Evolutionary conservation across 2,329 filamentous ascomycete genomes (phyloP).

Genomic region (Aurifilum marmelostoma): DNA sequence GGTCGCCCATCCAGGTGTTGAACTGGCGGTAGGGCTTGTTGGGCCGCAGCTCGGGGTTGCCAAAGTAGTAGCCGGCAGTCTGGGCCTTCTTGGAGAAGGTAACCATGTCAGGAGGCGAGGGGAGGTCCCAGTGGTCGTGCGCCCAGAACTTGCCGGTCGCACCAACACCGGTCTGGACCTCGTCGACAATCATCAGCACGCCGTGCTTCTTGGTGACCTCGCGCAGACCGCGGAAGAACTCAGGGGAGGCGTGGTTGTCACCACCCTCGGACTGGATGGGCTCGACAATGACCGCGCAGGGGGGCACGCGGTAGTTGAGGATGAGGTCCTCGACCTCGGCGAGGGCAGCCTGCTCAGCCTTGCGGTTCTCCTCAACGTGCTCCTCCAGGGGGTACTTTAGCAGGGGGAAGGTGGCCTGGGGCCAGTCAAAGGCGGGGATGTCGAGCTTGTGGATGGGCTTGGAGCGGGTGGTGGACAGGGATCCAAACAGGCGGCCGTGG

Average conservation of each 20-base stretch:
- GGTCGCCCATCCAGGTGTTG: conserved; percentile 98
- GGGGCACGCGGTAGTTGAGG: conserved; percentile 75
- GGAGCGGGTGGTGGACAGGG: conserved; percentile 83
- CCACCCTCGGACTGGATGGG: conserved; percentile 93
- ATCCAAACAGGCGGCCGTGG: conserved; percentile 89
- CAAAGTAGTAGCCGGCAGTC: conserved; percentile 90
- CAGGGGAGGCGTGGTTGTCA: conserved; percentile 88
- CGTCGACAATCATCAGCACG: conserved; percentile 87
- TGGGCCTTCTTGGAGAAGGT: conserved; percentile 97
- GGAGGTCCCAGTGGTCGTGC: conserved; percentile 89
- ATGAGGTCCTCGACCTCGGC: conserved; percentile 84
- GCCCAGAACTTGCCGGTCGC: conserved; percentile 96
- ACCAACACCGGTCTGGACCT: conserved; percentile 91
- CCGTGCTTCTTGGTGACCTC: conserved; percentile 76
- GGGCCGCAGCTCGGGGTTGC: conserved; percentile 75
- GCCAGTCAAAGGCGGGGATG: conserved; percentile 95
- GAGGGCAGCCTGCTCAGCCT: conserved; percentile 78
- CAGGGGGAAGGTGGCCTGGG: conserved; percentile 81
- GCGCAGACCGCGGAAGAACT: conserved; percentile 84
- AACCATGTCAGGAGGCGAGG: conserved; percentile 84
- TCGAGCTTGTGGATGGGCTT: conserved; percentile 96
- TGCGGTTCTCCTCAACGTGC: conserved; percentile 78
- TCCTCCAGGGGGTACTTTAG: conserved; percentile 87
- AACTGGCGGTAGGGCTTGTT: conserved; percentile 96
- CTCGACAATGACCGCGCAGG: conserved; percentile 82